Conservation (phyloP, 176 grass and related monocot species). For the Eragrostis nindensis region DNA sequence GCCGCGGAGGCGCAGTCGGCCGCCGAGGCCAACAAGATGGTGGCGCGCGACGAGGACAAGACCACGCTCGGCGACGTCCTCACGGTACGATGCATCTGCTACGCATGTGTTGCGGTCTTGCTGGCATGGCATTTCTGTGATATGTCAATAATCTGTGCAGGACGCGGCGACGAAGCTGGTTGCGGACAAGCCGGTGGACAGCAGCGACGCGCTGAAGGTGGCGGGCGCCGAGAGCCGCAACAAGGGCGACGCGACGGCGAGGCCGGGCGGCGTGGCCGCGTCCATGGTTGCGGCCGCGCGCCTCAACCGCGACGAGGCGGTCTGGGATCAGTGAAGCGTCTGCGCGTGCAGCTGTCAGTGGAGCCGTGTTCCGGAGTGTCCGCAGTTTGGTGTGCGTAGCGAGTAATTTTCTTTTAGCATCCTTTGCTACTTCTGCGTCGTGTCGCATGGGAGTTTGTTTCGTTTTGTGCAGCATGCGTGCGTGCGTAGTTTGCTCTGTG, state of each 20-base stretch:
- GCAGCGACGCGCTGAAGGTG: constrained; percentile 57
- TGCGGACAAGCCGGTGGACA: constrained; percentile 61
- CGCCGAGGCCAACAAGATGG: constrained; percentile 44
- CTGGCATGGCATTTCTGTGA: too few relatives aligned
- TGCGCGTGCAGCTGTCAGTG: neutral
- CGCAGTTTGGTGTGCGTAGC: neutral
- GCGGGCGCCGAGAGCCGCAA: constrained; percentile 54
- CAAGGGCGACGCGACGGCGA: constrained; percentile 39
- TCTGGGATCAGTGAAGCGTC: constrained; percentile 12
- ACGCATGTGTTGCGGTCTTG: neutral
- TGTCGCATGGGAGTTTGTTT: too few relatives aligned
- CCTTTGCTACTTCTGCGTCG: too few relatives aligned
- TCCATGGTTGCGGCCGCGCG: constrained; percentile 56
- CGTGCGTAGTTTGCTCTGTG: neutral
- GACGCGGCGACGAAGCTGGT: constrained; percentile 55
- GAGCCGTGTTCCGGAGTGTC: neutral
- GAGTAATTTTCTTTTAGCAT: neutral
- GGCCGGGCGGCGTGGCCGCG: constrained; percentile 45
- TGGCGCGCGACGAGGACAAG: constrained; percentile 48
- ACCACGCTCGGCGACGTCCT: constrained; percentile 70
- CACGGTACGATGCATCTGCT: constrained; percentile 18
- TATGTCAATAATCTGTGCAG: too few relatives aligned
- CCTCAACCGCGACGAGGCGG: constrained; percentile 57
- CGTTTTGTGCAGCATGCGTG: too few relatives aligned
- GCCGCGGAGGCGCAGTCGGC: constrained; percentile 55